Base-by-base conservation (phyloP, 352 stramenopile species). In the Globisporangium heterothallicum region DNA sequence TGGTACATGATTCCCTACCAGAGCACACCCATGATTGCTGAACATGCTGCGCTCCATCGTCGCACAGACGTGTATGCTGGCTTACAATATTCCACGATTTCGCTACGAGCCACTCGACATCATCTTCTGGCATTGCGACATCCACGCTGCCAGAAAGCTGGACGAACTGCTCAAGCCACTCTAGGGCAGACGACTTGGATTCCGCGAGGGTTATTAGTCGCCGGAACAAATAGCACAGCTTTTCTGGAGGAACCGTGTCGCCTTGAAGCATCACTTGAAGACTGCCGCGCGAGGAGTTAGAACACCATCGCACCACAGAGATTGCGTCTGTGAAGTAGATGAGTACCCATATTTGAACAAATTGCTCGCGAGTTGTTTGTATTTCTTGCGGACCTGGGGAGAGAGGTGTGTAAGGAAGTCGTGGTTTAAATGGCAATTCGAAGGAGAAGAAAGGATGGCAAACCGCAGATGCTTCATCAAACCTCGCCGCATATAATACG, bases 1-100 rank as follows among this genome's bases (percentile, higher is more conserved):
- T 72, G 58, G 22, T 51, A 63, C 18, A 63, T 25, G 32, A 80
- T 66, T 43, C 70, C 67, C 72, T 83, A 49, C 4, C 32, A 38
- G 53, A 29, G 18, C 14, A 44, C 16, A 27, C 30, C 18, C 6
- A 24, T 64, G 50, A 58, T 21, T 26, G 36, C n/a, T 21, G 18
- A 36, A 9, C 14, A 13, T 32, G 12, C 29, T 6, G 14, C 32
- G n/a, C 32, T 38, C 32, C 12, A 38, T n/a, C 6, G 14, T 38
- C 8, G 32, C n/a, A 4, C 18, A 57, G 25, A 53, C 7, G n/a
- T 6, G 18, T 16, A 32, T 49, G 42, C 0, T 49, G 1, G n/a
- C 64, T 35, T 71, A 92, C 81, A 35, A 82, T 72, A 27, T 92
- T 92, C 81, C 81, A 92, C 3, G 74, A 64, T 50, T 85, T 88